These are phyloP conservation scores for Pyricularia sp. DNA, from an alignment of 2,329 filamentous ascomycete species.

Conservation along the genomic window DNA sequence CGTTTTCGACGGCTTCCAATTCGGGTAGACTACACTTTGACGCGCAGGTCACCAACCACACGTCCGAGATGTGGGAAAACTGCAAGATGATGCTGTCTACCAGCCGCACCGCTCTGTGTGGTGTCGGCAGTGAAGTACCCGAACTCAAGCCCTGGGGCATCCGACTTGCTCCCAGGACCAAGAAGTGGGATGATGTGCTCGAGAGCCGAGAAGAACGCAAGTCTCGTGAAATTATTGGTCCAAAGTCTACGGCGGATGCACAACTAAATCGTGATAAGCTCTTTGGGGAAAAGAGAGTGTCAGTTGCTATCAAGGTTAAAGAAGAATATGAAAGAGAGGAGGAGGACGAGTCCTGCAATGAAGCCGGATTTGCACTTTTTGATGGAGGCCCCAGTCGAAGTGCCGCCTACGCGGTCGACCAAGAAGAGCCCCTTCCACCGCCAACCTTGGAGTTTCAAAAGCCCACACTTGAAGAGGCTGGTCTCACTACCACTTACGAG, in stretches of 20 bases:
- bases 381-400: background rate
- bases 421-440: constrained; percentile 6
- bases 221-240: background rate
- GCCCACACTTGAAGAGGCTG: constrained; percentile 43
- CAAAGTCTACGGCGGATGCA: background rate
- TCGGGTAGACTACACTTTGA: constrained; percentile 45
- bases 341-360: background rate
- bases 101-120: constrained; percentile 45
- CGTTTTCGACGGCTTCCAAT: constrained; percentile 41
- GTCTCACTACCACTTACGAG: constrained; percentile 48
- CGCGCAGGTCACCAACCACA: constrained; percentile 47
- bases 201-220: constrained; percentile 21
- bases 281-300: background rate
- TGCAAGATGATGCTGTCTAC: constrained; percentile 49
- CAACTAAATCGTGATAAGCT: background rate
- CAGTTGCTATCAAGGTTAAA: background rate
- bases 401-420: background rate
- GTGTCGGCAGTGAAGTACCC: constrained; percentile 41
- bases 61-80: constrained; percentile 50
- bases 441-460: constrained; percentile 32
- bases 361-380: background rate
- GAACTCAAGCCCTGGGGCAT: constrained; percentile 43
- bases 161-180: constrained; percentile 25
- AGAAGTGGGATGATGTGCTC: constrained; percentile 15
- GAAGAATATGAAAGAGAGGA: background rate